Conservation (phyloP, 768 basidiomycete species). For the Lactarius tabidus region DNA sequence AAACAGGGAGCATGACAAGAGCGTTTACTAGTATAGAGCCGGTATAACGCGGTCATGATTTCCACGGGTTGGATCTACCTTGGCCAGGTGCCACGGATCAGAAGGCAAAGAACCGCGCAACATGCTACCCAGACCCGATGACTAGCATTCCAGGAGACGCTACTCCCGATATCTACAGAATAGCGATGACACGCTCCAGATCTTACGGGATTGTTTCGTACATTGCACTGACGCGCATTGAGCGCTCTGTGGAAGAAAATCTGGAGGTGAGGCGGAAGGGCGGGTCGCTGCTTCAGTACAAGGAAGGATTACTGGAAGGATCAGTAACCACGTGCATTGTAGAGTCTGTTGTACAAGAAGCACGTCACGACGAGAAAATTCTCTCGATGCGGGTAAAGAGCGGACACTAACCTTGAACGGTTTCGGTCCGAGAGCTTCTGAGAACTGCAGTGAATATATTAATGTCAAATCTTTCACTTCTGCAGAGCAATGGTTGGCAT, state of each 20-base stretch:
- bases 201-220: constrained; percentile 11
- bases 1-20: constrained; percentile 5
- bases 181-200: constrained; percentile 5
- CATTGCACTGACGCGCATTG: neutral
- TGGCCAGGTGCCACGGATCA: constrained; percentile 3
- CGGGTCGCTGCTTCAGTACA: neutral
- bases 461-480: neutral
- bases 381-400: constrained; percentile 19
- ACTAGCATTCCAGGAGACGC: constrained; percentile 6
- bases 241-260: constrained; percentile 3
- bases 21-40: neutral
- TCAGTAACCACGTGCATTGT: constrained; percentile 4
- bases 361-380: constrained; percentile 10
- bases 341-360: constrained; percentile 23
- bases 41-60: neutral
- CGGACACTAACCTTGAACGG: constrained; percentile 2
- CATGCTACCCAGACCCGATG: constrained; percentile 7
- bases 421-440: neutral
- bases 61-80: neutral
- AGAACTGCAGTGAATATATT: neutral
- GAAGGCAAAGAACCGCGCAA: neutral
- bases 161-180: constrained; percentile 1
- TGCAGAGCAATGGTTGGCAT: neutral
- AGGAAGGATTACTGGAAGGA: constrained; percentile 1
- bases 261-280: neutral